Conservation (phyloP, 768 basidiomycete species). For the Boletus eberwhitei region DNA sequence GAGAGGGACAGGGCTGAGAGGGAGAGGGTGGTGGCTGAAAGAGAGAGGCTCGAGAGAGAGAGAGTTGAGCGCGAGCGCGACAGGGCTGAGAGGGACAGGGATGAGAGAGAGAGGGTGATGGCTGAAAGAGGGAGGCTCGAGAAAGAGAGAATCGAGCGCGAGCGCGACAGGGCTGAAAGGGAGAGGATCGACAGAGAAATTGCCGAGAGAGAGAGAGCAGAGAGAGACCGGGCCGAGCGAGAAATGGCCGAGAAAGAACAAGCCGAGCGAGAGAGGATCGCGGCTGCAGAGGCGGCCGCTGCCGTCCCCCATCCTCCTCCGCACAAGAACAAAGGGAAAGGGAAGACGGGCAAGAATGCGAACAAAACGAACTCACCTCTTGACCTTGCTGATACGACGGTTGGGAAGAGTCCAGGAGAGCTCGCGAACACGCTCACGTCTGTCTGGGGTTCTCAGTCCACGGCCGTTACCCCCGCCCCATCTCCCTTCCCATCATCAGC, state of each 20-base stretch:
- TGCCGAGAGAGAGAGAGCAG: neutral
- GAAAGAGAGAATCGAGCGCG: constrained; percentile 7
- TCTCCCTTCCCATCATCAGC: constrained; percentile 24
- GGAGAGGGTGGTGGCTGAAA: constrained; percentile 12
- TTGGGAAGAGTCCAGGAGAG: constrained; percentile 36
- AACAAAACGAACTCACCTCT: constrained; percentile 29
- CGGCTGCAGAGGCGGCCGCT: constrained; percentile 5
- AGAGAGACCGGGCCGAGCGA: constrained; percentile 1
- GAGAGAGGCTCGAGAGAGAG: constrained; percentile 11
- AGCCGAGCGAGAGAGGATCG: constrained; percentile 12
- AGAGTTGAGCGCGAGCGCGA: constrained; percentile 5
- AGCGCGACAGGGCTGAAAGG: constrained; percentile 1
- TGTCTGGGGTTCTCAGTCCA: constrained; percentile 45
- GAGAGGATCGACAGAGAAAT: neutral
- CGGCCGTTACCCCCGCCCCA: constrained; percentile 26
- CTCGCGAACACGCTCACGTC: constrained; percentile 44
- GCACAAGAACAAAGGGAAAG: constrained; percentile 14
- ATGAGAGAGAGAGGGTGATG: constrained; percentile 12
- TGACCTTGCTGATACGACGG: constrained; percentile 35
- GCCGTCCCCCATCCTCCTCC: neutral
- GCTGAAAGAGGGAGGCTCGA: constrained; percentile 15
- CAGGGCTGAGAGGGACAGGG: constrained; percentile 9
- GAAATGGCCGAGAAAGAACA: constrained; percentile 11
- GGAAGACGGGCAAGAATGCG: constrained; percentile 17
- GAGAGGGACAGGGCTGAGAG: constrained; percentile 17